phyloP scores from a whole-genome alignment of 2,329 filamentous ascomycete species.

The Chaetoscypha palmicola region DNA sequence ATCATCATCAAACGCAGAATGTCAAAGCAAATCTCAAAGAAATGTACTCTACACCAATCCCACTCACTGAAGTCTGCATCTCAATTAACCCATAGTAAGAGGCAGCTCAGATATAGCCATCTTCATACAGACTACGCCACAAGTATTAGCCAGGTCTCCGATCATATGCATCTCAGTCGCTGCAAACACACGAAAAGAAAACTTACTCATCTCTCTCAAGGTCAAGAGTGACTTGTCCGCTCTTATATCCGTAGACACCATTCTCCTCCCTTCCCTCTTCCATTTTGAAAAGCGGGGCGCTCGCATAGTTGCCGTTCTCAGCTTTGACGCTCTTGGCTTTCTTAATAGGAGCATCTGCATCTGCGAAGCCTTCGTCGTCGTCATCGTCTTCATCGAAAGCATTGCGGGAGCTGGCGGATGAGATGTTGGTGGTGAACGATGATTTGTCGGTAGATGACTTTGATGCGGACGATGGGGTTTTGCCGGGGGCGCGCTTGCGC shows the following conservation, averaged over 20 bases:
- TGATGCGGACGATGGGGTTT: neutral
- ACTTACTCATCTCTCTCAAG: conserved; percentile 20
- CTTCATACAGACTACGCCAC: too few relatives aligned
- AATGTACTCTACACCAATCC: too few relatives aligned
- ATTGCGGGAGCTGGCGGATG: neutral
- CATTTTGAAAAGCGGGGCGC: conserved; percentile 15
- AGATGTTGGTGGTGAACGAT: neutral
- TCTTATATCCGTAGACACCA: neutral
- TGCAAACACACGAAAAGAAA: too few relatives aligned
- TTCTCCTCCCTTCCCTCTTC: conserved; percentile 6
- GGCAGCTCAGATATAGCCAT: too few relatives aligned
- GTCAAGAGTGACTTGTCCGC: conserved; percentile 6
- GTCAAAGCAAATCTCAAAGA: too few relatives aligned
- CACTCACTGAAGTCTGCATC: too few relatives aligned
- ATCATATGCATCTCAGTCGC: too few relatives aligned
- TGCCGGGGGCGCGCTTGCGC: conserved; percentile 1
- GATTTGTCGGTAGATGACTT: conserved; percentile 8
- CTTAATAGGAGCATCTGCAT: conserved; percentile 4
- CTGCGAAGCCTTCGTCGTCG: conserved; percentile 11
- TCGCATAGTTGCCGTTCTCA: conserved; percentile 9
- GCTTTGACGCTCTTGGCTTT: conserved; percentile 16
- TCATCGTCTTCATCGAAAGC: neutral
- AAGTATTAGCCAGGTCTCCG: too few relatives aligned
- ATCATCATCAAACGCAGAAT: too few relatives aligned
- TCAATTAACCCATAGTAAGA: too few relatives aligned